Percentiles rank a stretch among this genome's conserved stretches.
These are phyloP conservation scores for Barnettozyma californica DNA, from an alignment of 805 yeast genomes.

Conservation along the genomic window DNA sequence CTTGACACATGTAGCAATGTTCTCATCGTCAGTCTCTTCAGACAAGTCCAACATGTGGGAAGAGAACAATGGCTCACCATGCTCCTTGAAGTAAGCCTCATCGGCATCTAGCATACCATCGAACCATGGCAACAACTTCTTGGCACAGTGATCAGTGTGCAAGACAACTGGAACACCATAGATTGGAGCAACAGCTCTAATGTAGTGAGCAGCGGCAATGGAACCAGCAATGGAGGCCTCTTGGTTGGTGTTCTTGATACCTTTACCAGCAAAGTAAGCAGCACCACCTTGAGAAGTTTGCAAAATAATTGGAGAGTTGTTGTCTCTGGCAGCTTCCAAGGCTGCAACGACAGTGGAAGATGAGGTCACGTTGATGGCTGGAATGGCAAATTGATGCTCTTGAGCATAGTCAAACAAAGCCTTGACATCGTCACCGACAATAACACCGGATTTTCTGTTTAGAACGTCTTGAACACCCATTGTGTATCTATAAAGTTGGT, in stretches of 20 bases:
- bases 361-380: constrained; percentile 97
- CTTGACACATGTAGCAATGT: constrained; percentile 89
- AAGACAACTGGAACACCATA: constrained; percentile 95
- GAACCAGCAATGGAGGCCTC: constrained; percentile 91
- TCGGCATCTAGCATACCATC: constrained; percentile 98
- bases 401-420: constrained; percentile 87
- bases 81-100: constrained; percentile 79
- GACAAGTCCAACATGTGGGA: constrained; percentile 98
- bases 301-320: constrained; percentile 88
- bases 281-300: constrained; percentile 99
- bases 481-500: not conserved
- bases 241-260: constrained; percentile 91
- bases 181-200: constrained; percentile 92
- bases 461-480: constrained; percentile 74
- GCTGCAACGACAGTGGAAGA: constrained; percentile 97
- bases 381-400: constrained; percentile 90
- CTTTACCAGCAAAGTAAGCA: constrained; percentile 99
- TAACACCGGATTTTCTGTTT: constrained; percentile 92
- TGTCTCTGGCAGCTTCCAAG: constrained; percentile 94
- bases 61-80: constrained; percentile 95
- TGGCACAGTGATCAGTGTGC: constrained; percentile 99
- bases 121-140: constrained; percentile 96
- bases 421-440: constrained; percentile 94
- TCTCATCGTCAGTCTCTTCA: constrained; percentile 94
- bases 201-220: constrained; percentile 96